Evolutionary conservation across 139 green algal genomes (phyloP).

Genomic region (Bryopsis sp.): DNA sequence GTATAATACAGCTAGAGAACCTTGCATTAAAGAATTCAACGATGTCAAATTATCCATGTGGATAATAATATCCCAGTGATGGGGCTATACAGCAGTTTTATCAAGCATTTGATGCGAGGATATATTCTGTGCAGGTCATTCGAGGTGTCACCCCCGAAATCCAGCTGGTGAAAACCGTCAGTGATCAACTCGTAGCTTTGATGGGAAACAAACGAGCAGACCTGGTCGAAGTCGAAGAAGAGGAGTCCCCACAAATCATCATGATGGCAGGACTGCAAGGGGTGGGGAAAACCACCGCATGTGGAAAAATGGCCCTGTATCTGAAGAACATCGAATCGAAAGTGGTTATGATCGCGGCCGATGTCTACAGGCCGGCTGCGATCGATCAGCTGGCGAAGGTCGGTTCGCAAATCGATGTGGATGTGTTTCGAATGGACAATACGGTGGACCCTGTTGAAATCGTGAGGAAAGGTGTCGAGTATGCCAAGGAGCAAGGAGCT

Average conservation of each 20-base stretch:
- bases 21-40: too few species aligned
- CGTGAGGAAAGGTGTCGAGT: conserved; percentile 49
- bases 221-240: conserved; percentile 1
- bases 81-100: too few species aligned
- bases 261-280: conserved; percentile 81
- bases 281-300: conserved; percentile 95
- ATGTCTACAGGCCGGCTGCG: conserved; percentile 86
- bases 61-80: too few species aligned
- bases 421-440: conserved; percentile 82
- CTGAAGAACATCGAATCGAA: conserved; percentile 60
- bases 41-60: too few species aligned
- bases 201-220: conserved; percentile 63
- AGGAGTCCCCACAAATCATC: conserved; percentile 48
- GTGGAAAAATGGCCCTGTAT: conserved; percentile 86
- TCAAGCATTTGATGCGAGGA: background rate
- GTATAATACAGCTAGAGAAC: too few species aligned
- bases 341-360: conserved; percentile 81
- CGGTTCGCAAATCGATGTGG: conserved; percentile 70
- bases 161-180: conserved; percentile 92
- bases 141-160: conserved; percentile 81
- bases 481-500: conserved; percentile 50
- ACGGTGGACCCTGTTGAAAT: conserved; percentile 31
- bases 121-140: conserved; percentile 42
- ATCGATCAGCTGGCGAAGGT: conserved; percentile 93
- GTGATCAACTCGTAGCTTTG: conserved; percentile 81